Evolutionary conservation across 768 basidiomycete genomes (phyloP).

Genomic region (Lyophyllum semitale): DNA sequence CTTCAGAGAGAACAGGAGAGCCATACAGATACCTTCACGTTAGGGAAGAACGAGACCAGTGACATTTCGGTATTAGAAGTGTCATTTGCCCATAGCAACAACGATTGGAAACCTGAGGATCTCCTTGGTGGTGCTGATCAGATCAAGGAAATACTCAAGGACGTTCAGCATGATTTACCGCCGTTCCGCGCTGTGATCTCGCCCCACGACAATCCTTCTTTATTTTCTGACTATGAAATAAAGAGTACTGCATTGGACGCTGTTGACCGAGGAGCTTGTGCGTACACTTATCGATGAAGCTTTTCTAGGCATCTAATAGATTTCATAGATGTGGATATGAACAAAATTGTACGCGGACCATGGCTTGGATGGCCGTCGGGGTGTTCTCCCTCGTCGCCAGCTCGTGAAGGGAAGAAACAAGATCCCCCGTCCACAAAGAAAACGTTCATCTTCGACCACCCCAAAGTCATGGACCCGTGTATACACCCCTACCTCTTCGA

Average conservation of each 20-base stretch:
- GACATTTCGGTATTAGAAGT: constrained; percentile 12
- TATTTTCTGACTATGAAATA: constrained; percentile 23
- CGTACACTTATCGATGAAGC: background rate
- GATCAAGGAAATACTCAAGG: constrained; percentile 27
- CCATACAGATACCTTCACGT: constrained; percentile 33
- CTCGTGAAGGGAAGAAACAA: constrained; percentile 17
- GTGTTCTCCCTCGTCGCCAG: constrained; percentile 25
- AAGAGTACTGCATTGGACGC: constrained; percentile 18
- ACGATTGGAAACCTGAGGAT: constrained; percentile 16
- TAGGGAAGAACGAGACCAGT: constrained; percentile 29
- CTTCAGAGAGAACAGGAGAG: constrained; percentile 30
- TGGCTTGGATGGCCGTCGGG: constrained; percentile 24
- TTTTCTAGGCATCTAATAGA: background rate
- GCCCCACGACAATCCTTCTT: constrained; percentile 33
- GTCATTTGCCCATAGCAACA: constrained; percentile 12
- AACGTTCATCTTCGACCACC: constrained; percentile 41
- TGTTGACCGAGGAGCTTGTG: constrained; percentile 12
- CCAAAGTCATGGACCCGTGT: constrained; percentile 40
- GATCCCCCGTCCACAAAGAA: constrained; percentile 12
- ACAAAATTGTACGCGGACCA: constrained; percentile 7
- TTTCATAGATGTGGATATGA: constrained; percentile 15
- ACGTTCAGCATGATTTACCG: constrained; percentile 32
- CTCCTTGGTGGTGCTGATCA: constrained; percentile 17
- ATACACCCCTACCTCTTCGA: constrained; percentile 32
- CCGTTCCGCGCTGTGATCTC: constrained; percentile 39